Evolutionary conservation across 2,329 filamentous ascomycete species (phyloP), one percentile per base, ranked within the genome.

Genomic region (Nigrospora sphaerica): DNA sequence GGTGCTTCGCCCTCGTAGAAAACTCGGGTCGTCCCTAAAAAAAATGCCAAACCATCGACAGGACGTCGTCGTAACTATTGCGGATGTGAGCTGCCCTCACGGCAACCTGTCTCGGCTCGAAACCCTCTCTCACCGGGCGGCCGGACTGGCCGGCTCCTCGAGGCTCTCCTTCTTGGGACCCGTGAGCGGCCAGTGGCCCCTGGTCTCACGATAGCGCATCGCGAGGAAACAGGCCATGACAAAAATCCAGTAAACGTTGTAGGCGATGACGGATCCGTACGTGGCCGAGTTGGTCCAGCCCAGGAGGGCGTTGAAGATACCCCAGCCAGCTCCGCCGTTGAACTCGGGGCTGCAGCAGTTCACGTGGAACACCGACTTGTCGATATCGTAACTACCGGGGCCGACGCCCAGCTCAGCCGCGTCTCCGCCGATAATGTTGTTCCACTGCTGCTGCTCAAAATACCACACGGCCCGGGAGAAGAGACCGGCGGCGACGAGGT

Each of bases 281-380:
- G 89, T 95, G 6, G 87, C 90, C 12, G 86, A 88, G 69, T 95
- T 95, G 50, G 82, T 79, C 90, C 90, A 95, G 48, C 90, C 89
- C 12, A 95, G 73, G 45, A 95, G 74, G 48, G 87, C 82, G 57
- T 95, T 92, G 73, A 95, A 89, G 54, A 95, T 81, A 46, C 87
- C 88, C 89, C 88, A 95, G 39, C 86, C 87, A 34, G 84, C 82
- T 41, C 85, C 85, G 28, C 86, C 85, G 51, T 88, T 83, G 35
- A 83, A 66, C 44, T 81, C 69, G 0, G 88, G 85, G 57, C 80
- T 91, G 63, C 88, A 93, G 71, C 87, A 95, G 59, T 91, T 90
- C 45, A 92, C 79, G 59, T 92, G 87, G 87, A 88, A 92, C 18
- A 93, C 85, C 52, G 79, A 88, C 57, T 84, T 73, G 47, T 78